Conservation (phyloP, 352 stramenopile species). For the Phytophthora crassamura region DNA sequence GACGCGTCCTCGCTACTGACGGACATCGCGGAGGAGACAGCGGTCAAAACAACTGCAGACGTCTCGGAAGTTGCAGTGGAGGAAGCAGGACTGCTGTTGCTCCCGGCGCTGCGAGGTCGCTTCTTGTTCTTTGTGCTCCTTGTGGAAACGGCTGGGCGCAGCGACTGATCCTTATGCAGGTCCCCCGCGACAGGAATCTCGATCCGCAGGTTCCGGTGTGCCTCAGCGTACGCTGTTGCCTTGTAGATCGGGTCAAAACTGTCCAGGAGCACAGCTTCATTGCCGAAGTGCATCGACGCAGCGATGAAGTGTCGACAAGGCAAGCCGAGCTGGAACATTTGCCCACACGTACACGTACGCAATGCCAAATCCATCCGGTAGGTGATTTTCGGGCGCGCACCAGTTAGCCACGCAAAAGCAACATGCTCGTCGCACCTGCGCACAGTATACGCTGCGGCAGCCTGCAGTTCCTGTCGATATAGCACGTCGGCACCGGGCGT, state of each 20-base stretch:
- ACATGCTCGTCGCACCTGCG: conserved; percentile 72
- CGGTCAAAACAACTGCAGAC: conserved; percentile 8
- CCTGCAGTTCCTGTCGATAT: conserved; percentile 68
- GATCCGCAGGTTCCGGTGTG: conserved; percentile 70
- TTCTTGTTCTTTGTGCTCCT: conserved; percentile 73
- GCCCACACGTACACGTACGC: conserved; percentile 68
- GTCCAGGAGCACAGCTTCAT: conserved; percentile 60
- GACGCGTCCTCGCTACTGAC: conserved; percentile 22
- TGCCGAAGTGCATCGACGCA: conserved; percentile 63
- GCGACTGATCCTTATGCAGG: conserved; percentile 70
- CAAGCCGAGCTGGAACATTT: conserved; percentile 78
- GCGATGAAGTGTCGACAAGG: conserved; percentile 85
- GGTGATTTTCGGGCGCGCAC: conserved; percentile 71
- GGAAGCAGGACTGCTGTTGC: conserved; percentile 11
- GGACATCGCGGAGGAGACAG: conserved; percentile 17
- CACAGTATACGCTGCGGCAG: conserved; percentile 64
- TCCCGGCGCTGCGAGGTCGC: conserved; percentile 40
- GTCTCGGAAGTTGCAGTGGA: conserved; percentile 12
- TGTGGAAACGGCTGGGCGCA: conserved; percentile 56
- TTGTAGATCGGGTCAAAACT: conserved; percentile 83
- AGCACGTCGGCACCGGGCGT: conserved; percentile 70
- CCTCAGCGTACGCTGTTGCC: conserved; percentile 57
- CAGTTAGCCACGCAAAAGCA: conserved; percentile 77
- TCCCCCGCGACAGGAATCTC: conserved; percentile 80
- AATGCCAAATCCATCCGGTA: conserved; percentile 66